Conservation (phyloP, 306 rosid genomes). For the Medicago ruthenica region DNA sequence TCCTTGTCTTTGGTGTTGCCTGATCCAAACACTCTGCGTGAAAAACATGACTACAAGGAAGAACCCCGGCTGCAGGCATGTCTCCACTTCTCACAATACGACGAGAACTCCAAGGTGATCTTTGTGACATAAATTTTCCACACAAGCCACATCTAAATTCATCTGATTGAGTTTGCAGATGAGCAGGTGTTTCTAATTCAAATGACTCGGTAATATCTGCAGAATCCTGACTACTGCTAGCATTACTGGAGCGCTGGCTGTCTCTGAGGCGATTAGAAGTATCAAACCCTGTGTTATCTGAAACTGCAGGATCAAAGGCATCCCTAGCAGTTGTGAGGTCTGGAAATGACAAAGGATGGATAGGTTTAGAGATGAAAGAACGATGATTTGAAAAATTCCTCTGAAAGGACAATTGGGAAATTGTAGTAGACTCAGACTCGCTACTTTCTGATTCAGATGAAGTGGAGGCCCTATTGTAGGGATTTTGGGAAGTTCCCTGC, state of each 20-base stretch:
- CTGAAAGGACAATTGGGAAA: conserved; percentile 60
- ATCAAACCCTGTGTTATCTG: conserved; percentile 62
- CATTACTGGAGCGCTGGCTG: conserved; percentile 72
- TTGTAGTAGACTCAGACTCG: conserved; percentile 67
- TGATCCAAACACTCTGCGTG: conserved; percentile 95
- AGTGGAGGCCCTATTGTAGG: conserved; percentile 56
- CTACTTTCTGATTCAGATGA: conserved; percentile 76
- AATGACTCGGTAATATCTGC: conserved; percentile 74
- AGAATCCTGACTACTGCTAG: conserved; percentile 80
- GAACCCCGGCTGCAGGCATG: conserved; percentile 87
- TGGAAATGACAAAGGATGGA: conserved; percentile 74
- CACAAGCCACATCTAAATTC: conserved; percentile 78
- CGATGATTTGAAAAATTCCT: conserved; percentile 59
- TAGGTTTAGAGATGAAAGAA: conserved; percentile 86
- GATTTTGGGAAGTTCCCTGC: conserved; percentile 83
- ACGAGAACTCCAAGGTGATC: conserved; percentile 89
- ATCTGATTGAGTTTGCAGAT: conserved; percentile 48
- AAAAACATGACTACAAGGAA: conserved; percentile 77
- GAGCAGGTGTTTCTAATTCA: conserved; percentile 61
- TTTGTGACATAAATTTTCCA: conserved; percentile 73
- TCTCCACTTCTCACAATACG: conserved; percentile 87
- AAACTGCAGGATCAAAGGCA: conserved; percentile 53
- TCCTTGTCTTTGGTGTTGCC: conserved; percentile 67
- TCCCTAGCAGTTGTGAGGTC: conserved; percentile 57
- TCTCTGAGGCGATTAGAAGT: conserved; percentile 64